These are phyloP conservation scores for Zasmidium angulare DNA, from an alignment of 2,329 filamentous ascomycete genomes.

Conservation along the genomic window DNA sequence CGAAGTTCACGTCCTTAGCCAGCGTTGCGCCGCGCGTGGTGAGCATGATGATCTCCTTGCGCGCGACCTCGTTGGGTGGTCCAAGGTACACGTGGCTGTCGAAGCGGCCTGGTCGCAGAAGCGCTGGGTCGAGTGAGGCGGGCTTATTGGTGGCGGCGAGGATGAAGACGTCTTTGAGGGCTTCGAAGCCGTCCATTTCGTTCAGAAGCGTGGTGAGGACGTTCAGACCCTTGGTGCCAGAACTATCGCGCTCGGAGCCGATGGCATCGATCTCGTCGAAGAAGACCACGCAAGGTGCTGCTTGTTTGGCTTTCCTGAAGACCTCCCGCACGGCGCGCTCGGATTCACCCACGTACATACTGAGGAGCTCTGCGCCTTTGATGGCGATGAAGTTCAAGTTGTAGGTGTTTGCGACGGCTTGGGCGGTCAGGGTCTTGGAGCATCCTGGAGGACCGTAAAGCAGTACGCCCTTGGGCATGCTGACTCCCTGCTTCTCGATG, in stretches of 20 bases:
- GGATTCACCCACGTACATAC: slow-evolving; percentile 96
- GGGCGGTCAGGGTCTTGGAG: slow-evolving; percentile 89
- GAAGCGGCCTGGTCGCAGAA: slow-evolving; percentile 82
- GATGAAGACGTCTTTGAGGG: slow-evolving; percentile 77
- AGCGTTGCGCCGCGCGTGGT: slow-evolving; percentile 63
- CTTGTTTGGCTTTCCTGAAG: slow-evolving; percentile 81
- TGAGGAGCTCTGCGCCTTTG: slow-evolving; percentile 88
- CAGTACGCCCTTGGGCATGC: slow-evolving; percentile 76
- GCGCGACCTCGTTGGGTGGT: slow-evolving; percentile 70
- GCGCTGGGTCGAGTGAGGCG: slow-evolving; percentile 78
- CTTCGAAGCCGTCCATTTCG: slow-evolving; percentile 94
- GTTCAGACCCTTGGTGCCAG: slow-evolving; percentile 63
- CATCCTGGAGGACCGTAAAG: slow-evolving; percentile 92
- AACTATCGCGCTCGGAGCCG: slow-evolving; percentile 55
- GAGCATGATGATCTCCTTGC: slow-evolving; percentile 73
- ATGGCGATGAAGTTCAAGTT: slow-evolving; percentile 92
- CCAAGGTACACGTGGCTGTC: slow-evolving; percentile 84
- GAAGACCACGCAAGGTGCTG: slow-evolving; percentile 89
- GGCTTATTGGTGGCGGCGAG: slow-evolving; percentile 91
- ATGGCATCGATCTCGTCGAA: slow-evolving; percentile 96
- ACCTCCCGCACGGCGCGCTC: slow-evolving; percentile 82
- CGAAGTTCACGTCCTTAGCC: slow-evolving; percentile 63
- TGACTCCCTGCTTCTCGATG: slow-evolving; percentile 52
- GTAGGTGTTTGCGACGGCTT: slow-evolving; percentile 86
- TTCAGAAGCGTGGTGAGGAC: slow-evolving; percentile 86